Conservation (phyloP, 306 rosid species). For the Medicago truncatula region MtrunA17r5.0-ANR NC_053043.1:12986001-12986500, state of each 20-base stretch:
- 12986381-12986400: slow-evolving; percentile 3
- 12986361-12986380: background rate
- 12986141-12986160: slow-evolving; percentile 78
- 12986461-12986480: slow-evolving; percentile 37
- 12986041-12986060: slow-evolving; percentile 75
- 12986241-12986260: slow-evolving; percentile 72
- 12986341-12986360: background rate
- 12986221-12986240: slow-evolving; percentile 24
- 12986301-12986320: slow-evolving; percentile 65
- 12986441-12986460: background rate
- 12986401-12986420: background rate
- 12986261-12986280: slow-evolving; percentile 56
- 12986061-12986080: slow-evolving; percentile 85
- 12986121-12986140: slow-evolving; percentile 65
- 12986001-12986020: slow-evolving; percentile 71
- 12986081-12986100: slow-evolving; percentile 68
- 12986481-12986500: background rate
- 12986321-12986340: background rate
- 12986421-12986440: background rate
- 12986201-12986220: slow-evolving; percentile 34
- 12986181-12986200: slow-evolving; percentile 63
- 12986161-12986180: slow-evolving; percentile 70
- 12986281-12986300: slow-evolving; percentile 45
- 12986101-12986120: slow-evolving; percentile 26
- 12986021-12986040: slow-evolving; percentile 94